phyloP scores from a whole-genome alignment of 2,329 filamentous ascomycete genomes.

The Xylaria sp. region DNA sequence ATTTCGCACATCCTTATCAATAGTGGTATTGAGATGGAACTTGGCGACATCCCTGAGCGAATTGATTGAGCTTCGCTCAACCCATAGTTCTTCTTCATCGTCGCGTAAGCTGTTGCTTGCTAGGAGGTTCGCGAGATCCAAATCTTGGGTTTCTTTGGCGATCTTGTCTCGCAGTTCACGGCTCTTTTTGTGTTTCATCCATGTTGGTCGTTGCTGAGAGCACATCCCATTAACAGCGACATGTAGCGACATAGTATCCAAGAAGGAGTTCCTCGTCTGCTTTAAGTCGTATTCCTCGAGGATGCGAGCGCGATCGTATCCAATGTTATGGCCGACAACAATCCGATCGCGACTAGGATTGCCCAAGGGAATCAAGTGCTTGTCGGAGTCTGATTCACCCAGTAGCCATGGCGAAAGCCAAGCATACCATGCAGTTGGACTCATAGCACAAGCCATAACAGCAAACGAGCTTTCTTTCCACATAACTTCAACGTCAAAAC shows the following conservation, averaged over 20 bases:
- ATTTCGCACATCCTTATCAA: conserved; percentile 89
- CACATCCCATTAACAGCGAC: conserved; percentile 99
- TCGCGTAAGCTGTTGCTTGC: conserved; percentile 74
- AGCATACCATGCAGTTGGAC: conserved; percentile 92
- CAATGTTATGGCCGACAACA: conserved; percentile 93
- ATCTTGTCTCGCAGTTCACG: conserved; percentile 84
- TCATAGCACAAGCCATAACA: conserved; percentile 95
- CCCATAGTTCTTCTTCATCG: conserved; percentile 95
- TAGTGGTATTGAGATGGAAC: conserved; percentile 90
- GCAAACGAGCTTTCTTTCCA: conserved; percentile 93
- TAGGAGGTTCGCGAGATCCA: conserved; percentile 76
- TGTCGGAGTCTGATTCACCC: conserved; percentile 78
- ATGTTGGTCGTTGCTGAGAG: conserved; percentile 92
- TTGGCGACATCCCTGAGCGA: conserved; percentile 95
- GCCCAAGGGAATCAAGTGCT: conserved; percentile 88
- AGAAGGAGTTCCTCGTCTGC: conserved; percentile 85
- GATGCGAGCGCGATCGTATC: conserved; percentile 90
- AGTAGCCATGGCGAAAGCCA: conserved; percentile 97
- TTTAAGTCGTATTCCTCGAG: conserved; percentile 87
- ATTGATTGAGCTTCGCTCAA: conserved; percentile 93
- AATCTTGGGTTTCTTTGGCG: conserved; percentile 74
- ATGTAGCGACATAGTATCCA: conserved; percentile 98
- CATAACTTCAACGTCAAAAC: conserved; percentile 97
- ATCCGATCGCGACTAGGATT: conserved; percentile 78
- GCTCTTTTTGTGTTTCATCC: conserved; percentile 96